Evolutionary conservation across 345 rosid genomes (phyloP).

Genomic region (Microthlaspi erraticum): DNA sequence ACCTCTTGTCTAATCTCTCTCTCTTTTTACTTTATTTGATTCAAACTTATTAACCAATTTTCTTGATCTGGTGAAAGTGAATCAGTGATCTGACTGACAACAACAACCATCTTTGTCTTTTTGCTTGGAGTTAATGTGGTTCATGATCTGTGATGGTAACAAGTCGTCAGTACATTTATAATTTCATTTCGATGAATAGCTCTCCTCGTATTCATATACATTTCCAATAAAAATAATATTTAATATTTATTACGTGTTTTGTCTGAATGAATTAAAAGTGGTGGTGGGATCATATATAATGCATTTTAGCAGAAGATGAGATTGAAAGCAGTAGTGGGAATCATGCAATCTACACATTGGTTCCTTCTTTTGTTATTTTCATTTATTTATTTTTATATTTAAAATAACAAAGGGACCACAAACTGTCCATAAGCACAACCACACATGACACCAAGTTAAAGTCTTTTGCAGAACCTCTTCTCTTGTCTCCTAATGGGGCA

Average conservation of each 20-base stretch:
- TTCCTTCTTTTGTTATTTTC: conserved; percentile 1
- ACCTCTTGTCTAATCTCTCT: conserved; percentile 27
- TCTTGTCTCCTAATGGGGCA: conserved; percentile 51
- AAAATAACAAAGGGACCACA: conserved; percentile 40
- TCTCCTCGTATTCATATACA: conserved; percentile 47
- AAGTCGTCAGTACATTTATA: conserved; percentile 42
- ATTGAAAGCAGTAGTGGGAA: conserved; percentile 44
- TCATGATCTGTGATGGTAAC: conserved; percentile 46
- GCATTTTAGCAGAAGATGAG: conserved; percentile 37
- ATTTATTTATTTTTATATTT: neutral
- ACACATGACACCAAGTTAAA: conserved; percentile 47
- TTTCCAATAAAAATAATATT: conserved; percentile 6
- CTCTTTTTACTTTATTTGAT: neutral
- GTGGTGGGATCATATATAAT: conserved; percentile 42
- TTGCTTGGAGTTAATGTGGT: conserved; percentile 40
- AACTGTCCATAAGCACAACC: conserved; percentile 43
- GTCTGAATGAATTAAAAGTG: conserved; percentile 34
- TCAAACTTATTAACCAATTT: conserved; percentile 26
- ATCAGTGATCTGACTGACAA: conserved; percentile 43
- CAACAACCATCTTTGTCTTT: conserved; percentile 37
- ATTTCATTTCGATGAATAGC: conserved; percentile 35
- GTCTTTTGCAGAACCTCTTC: conserved; percentile 48
- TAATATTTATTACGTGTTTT: conserved; percentile 25
- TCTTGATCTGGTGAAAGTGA: conserved; percentile 37
- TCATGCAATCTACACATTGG: conserved; percentile 48